These are phyloP conservation scores for Baorangia bicolor DNA, from an alignment of 768 basidiomycete species.

Conservation along the genomic window DNA sequence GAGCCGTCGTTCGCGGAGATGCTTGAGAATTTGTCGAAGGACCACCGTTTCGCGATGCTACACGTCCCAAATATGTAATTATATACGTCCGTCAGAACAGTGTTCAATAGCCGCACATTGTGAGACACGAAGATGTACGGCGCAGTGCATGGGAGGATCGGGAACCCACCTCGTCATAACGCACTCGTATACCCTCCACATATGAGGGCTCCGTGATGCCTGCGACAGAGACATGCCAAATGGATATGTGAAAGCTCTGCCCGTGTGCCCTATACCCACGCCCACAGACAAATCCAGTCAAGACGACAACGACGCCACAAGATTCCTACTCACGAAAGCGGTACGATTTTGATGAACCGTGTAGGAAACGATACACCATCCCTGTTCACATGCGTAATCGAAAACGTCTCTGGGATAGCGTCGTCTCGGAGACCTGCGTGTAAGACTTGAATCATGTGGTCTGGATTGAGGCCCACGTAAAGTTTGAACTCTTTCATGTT, in stretches of 20 bases:
- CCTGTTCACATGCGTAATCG: conserved; percentile 53
- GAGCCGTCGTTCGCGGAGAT: conserved; percentile 73
- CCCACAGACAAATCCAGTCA: not conserved
- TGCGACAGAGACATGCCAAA: conserved; percentile 68
- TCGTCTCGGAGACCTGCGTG: conserved; percentile 68
- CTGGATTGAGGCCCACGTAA: conserved; percentile 59
- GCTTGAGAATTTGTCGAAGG: conserved; percentile 51
- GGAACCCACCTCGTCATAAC: conserved; percentile 61
- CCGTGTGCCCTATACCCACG: conserved; percentile 55
- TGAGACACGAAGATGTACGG: not conserved
- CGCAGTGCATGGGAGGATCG: not conserved
- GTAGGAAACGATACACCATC: conserved; percentile 60
- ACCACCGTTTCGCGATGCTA: conserved; percentile 68
- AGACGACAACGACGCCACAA: not conserved
- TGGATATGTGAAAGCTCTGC: conserved; percentile 72
- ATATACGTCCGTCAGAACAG: not conserved
- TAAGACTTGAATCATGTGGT: conserved; percentile 68
- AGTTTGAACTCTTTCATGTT: conserved; percentile 84
- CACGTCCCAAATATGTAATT: not conserved
- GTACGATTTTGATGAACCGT: conserved; percentile 71
- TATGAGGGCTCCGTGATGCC: conserved; percentile 57
- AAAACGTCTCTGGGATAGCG: conserved; percentile 58
- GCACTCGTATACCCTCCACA: conserved; percentile 52
- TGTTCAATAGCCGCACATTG: not conserved
- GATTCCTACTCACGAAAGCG: conserved; percentile 58